These are phyloP conservation scores for Plasmodium falciparum DNA, from an alignment of 169 alveolate genomes.

Conservation along the genomic window DNA sequence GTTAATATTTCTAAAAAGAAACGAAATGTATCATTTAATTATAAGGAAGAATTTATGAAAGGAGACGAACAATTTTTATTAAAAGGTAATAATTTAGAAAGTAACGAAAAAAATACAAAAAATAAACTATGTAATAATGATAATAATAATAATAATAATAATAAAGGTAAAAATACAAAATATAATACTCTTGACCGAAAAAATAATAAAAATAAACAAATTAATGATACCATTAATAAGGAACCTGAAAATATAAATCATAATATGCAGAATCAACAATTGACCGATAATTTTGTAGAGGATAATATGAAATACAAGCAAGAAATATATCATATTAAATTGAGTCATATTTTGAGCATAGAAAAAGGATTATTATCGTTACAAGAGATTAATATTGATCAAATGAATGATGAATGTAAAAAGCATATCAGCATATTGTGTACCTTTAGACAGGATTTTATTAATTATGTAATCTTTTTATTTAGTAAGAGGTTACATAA, in stretches of 20 bases:
- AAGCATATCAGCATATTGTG: constrained; percentile 28
- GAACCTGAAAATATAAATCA: not conserved
- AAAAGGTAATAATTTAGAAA: not conserved
- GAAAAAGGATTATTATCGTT: constrained; percentile 22
- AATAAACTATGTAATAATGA: not conserved
- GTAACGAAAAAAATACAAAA: not conserved
- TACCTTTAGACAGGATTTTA: constrained; percentile 35
- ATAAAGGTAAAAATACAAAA: not conserved
- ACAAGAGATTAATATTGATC: constrained; percentile 22
- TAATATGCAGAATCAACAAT: not conserved
- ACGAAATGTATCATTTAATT: no score
- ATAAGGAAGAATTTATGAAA: no score
- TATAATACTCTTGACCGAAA: not conserved
- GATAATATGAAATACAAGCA: not conserved
- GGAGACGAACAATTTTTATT: no score
- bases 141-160: not conserved
- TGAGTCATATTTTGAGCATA: constrained; percentile 13
- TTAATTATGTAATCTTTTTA: constrained; percentile 39
- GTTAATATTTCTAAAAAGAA: no score
- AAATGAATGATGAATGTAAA: constrained; percentile 42
- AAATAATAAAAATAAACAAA: constrained; percentile 2
- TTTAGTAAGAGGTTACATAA: constrained; percentile 11
- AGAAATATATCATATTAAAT: constrained; percentile 17
- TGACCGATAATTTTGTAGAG: not conserved
- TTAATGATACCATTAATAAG: not conserved